These are phyloP conservation scores for Magnusiomyces fungicola DNA, from an alignment of 1,139 yeast genomes.

Conservation along the genomic window DNA sequence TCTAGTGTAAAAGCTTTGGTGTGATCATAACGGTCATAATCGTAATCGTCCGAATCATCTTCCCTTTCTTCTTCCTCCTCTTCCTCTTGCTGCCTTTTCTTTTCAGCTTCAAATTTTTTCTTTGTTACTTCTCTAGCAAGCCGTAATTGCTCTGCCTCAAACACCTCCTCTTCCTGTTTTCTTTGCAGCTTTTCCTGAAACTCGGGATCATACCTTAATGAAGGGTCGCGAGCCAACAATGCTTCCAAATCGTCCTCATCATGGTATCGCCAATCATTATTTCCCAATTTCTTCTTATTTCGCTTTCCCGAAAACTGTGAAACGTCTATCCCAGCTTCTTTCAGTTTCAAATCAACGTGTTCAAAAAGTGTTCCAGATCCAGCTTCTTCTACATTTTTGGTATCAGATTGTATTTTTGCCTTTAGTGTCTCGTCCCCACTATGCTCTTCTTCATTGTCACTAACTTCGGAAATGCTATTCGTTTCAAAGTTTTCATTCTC, in stretches of 20 bases:
- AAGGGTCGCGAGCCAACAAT: not conserved
- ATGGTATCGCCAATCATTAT: slow-evolving; percentile 13
- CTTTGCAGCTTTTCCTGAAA: slow-evolving; percentile 1
- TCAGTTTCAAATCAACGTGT: not conserved
- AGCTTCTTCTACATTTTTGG: not conserved
- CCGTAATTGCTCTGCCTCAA: slow-evolving; percentile 6
- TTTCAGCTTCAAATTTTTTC: slow-evolving; percentile 10
- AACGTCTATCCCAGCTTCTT: not conserved
- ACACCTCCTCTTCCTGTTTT: slow-evolving; percentile 7
- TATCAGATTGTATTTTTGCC: not conserved
- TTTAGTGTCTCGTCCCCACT: no score
- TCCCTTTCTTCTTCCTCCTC: slow-evolving; percentile 8
- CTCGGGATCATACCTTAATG: slow-evolving; percentile 1
- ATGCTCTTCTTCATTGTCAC: no score
- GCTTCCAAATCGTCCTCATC: slow-evolving; percentile 2
- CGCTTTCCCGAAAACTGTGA: not conserved
- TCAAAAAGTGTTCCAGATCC: not conserved
- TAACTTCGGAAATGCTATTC: no score
- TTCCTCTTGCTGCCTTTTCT: slow-evolving; percentile 3
- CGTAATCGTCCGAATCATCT: not conserved
- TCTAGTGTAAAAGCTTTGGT: slow-evolving; percentile 5
- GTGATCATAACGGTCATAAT: not conserved
- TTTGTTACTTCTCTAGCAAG: not conserved
- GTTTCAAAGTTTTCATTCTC: not conserved
- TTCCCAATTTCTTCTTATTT: slow-evolving; percentile 8